Evolutionary conservation across 2,329 filamentous ascomycete genomes (phyloP).

Genomic region (Trichoderma guizhouense): DNA sequence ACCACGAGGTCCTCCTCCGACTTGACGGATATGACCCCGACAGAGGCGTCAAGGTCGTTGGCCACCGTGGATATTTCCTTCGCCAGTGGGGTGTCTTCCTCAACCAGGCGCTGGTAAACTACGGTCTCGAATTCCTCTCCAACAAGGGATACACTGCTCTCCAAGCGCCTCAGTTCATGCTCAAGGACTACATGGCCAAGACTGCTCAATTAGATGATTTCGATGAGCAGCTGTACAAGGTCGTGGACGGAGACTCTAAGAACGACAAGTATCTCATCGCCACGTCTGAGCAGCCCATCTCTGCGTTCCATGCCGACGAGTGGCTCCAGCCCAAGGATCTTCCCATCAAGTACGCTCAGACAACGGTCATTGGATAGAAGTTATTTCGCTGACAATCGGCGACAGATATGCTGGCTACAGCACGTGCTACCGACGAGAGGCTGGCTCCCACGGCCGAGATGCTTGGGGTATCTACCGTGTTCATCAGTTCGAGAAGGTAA

Average conservation of each 20-base stretch:
- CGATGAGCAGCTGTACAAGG: constrained; percentile 97
- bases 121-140: constrained; percentile 85
- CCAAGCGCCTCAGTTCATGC: constrained; percentile 91
- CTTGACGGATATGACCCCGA: constrained; percentile 92
- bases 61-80: constrained; percentile 91
- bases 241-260: constrained; percentile 79
- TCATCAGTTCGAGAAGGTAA: constrained; percentile 92
- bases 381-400: constrained; percentile 27
- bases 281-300: constrained; percentile 92
- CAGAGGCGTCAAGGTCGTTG: constrained; percentile 88
- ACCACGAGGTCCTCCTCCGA: constrained; percentile 88
- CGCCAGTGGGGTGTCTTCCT: constrained; percentile 86
- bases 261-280: constrained; percentile 80
- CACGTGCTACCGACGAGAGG: constrained; percentile 94
- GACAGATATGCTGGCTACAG: constrained; percentile 91
- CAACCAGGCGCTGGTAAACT: constrained; percentile 92
- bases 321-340: constrained; percentile 84
- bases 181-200: constrained; percentile 94
- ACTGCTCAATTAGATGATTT: constrained; percentile 96
- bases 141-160: constrained; percentile 77
- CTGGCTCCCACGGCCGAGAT: constrained; percentile 79
- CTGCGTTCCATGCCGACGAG: constrained; percentile 86
- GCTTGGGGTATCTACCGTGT: constrained; percentile 98
- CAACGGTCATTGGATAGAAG: background rate
- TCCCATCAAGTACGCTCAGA: constrained; percentile 67